Percentiles rank a stretch among this genome's conserved stretches.
phyloP scores from a whole-genome alignment of 1,284 basidiomycete species.

The Apiotrichum domesticum region DNA sequence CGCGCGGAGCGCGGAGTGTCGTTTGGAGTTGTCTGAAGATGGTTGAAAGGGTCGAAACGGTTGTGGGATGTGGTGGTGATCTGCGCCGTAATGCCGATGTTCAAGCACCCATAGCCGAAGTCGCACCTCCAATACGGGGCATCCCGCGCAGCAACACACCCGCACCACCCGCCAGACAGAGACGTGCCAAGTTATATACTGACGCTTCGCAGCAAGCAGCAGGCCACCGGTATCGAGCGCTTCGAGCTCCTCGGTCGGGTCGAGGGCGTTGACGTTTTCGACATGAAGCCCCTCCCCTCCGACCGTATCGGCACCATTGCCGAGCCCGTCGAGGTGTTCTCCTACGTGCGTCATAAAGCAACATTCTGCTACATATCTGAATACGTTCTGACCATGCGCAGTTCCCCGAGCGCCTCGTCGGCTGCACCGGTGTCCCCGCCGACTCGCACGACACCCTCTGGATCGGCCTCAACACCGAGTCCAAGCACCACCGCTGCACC shows the following conservation, averaged over 20 bases:
- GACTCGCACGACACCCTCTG: slow-evolving; percentile 88
- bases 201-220: slow-evolving; percentile 56
- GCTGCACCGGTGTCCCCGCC: slow-evolving; percentile 84
- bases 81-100: too few relatives aligned
- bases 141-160: too few relatives aligned
- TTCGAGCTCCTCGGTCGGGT: slow-evolving; percentile 84
- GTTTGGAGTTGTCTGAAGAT: background rate
- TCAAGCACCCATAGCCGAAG: too few relatives aligned
- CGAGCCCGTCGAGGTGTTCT: slow-evolving; percentile 81
- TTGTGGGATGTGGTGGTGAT: too few relatives aligned
- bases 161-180: too few relatives aligned
- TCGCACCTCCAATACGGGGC: too few relatives aligned
- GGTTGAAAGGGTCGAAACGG: background rate
- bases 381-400: slow-evolving; percentile 38
- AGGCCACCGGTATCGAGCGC: slow-evolving; percentile 94
- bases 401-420: slow-evolving; percentile 74
- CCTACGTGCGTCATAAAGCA: slow-evolving; percentile 59
- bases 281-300: slow-evolving; percentile 77
- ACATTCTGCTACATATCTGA: background rate
- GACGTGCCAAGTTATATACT: background rate
- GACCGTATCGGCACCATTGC: slow-evolving; percentile 80
- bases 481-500: slow-evolving; percentile 64
- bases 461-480: slow-evolving; percentile 64
- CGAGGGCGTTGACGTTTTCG: slow-evolving; percentile 86
- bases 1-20: background rate